These are phyloP conservation scores for Keqinozyma sinolaborantium DNA, from an alignment of 1,139 yeast genomes.

Conservation along the genomic window DNA sequence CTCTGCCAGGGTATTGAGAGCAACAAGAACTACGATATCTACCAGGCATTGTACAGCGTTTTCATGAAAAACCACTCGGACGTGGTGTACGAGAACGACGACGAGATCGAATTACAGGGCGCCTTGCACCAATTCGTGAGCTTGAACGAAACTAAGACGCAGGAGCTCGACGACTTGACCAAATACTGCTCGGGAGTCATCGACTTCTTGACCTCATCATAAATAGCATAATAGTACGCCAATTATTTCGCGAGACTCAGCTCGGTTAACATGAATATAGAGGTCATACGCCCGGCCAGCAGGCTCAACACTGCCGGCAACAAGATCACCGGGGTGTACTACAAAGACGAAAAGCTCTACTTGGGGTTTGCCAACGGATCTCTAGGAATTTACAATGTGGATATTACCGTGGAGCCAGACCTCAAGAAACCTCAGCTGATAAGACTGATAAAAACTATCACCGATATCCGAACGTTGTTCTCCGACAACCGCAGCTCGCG, in stretches of 20 bases:
- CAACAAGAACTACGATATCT: slow-evolving; percentile 65
- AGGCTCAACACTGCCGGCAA: slow-evolving; percentile 22
- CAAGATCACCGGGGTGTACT: slow-evolving; percentile 23
- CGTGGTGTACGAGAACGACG: slow-evolving; percentile 51
- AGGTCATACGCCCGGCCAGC: slow-evolving; percentile 28
- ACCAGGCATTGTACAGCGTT: slow-evolving; percentile 76
- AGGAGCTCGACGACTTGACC: slow-evolving; percentile 60
- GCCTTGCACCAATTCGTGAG: slow-evolving; percentile 33
- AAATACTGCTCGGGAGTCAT: slow-evolving; percentile 86
- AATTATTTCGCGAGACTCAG: slow-evolving; percentile 1
- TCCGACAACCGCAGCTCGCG: slow-evolving; percentile 16
- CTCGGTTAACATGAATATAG: slow-evolving; percentile 31
- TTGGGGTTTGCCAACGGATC: slow-evolving; percentile 39
- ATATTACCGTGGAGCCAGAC: slow-evolving; percentile 8
- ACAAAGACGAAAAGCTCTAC: slow-evolving; percentile 18
- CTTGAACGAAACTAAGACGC: slow-evolving; percentile 38
- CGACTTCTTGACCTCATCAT: slow-evolving; percentile 49
- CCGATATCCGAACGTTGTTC: slow-evolving; percentile 22
- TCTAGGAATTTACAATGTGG: slow-evolving; percentile 21
- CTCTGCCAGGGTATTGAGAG: slow-evolving; percentile 53
- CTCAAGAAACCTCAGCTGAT: slow-evolving; percentile 12
- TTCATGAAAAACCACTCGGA: slow-evolving; percentile 81
- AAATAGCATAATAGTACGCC: slow-evolving; percentile 4
- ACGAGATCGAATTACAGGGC: slow-evolving; percentile 31
- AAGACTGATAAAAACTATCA: slow-evolving; percentile 21